Evolutionary conservation across 2,329 filamentous ascomycete species (phyloP), one percentile per base, ranked within the genome.

Genomic region (Claviceps digitariae): DNA sequence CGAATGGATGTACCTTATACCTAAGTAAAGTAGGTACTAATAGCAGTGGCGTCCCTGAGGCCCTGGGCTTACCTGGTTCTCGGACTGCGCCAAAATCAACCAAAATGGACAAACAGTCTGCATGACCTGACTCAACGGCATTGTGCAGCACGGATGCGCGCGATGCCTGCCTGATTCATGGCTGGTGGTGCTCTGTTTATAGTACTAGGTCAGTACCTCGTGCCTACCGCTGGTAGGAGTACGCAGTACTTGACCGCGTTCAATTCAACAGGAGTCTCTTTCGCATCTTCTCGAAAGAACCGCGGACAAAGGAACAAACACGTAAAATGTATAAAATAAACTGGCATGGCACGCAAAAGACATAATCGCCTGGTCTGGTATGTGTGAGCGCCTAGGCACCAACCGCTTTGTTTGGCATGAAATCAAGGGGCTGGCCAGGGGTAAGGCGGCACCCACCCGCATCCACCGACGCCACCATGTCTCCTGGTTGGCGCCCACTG

Each of bases 371-470:
- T 13, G 40, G 8, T 4, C 5, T 4, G 40, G 40, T 21, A 43
- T 23, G 15, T 12, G 5, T 15, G 23, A 25, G 41, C 41, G 41
- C 41, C 41, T 7, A n/a, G 38, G 15, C 50, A 23, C 50, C 29
- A 20, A 46, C 29, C 36, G 34, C 15, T 38, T 38, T 17, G 34
- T 38, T 38, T 38, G 41, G 20, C 46, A n/a, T 40, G 50, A 54
- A 49, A 54, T 49, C 53, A 54, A 52, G 53, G 53, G 50, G 53
- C 36, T 54, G 27, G 45, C 38, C 49, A 51, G 53, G 48, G 50
- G 4, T 48, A 38, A 21, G 15, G 23, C 44, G 31, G 45, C 36
- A 52, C 49, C 50, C 53, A 54, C 47, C n/a, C 36, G 45, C 44
- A 52, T 49, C 50, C 53, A 54, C 47, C 23, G 29, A 23, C 29